Base-by-base conservation (phyloP, 495 filamentous ascomycete species). In the Xylaria longipes region DNA sequence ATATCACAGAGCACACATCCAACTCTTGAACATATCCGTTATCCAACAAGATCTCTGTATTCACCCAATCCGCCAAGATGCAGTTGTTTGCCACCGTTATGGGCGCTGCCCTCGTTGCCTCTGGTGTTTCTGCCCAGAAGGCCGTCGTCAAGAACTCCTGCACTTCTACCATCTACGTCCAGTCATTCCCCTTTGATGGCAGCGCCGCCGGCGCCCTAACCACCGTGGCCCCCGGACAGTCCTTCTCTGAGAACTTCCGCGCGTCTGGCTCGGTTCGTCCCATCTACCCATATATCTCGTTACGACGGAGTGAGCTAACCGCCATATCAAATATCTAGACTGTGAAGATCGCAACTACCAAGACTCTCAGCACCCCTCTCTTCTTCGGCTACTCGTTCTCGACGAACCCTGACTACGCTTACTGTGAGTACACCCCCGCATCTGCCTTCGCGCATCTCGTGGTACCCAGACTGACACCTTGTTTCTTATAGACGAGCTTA, bases 341-440 rank as follows among this genome's bases (percentile, higher is more conserved):
- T 25, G 73, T 83, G n/a, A 84, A 77, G 56, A 82, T 84, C 37
- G 82, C 72, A 1, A 80, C 71, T 1, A 82, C 76, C 66, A 81
- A 76, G 43, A 80, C 77, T 37, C 77, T 80, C 52, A 69, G 43
- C 58, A 37, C 14, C 33, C 77, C 77, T 4, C 72, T 79, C 8
- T 79, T 79, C 76, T 78, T 79, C 77, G 77, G 77, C 41, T 79
- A 79, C 72, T 79, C 77, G 1, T 79, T 78, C 72, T 65, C 37
- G 69, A 27, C 65, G 0, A 76, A 72, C 72, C 75, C 75, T 3
- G 72, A 78, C 71, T 75, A 74, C 5, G 77, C 72, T 56, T 79
- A 79, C 71, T 79, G 75, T 73, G 33, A 74, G 75, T 68, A 41
- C 31, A 37, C 33, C 43, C 14, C 71, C 41, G 5, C 15, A 48